Evolutionary conservation across 768 basidiomycete species (phyloP).

Genomic region (Lentinula boryana): DNA sequence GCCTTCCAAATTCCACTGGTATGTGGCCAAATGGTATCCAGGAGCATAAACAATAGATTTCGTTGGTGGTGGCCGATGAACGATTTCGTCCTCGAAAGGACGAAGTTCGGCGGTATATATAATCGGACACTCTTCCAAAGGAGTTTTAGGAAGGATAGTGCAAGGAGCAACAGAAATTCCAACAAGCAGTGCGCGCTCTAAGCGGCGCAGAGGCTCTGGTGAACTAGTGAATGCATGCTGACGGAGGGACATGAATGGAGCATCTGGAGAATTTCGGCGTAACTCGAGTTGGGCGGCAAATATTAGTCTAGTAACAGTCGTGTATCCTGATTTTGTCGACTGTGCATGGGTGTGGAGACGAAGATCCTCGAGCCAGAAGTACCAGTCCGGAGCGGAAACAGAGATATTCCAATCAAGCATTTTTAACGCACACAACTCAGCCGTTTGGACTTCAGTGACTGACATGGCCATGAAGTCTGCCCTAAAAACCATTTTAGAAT

Average conservation of each 20-base stretch:
- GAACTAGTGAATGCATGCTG: neutral
- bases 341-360: neutral
- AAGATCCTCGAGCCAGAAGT: conserved; percentile 5
- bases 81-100: neutral
- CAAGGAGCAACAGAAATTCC: neutral
- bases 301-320: neutral
- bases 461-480: neutral
- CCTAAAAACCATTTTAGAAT: neutral
- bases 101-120: neutral
- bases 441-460: neutral
- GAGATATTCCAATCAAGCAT: conserved; percentile 5
- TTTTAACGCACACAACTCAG: neutral
- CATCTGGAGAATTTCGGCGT: neutral
- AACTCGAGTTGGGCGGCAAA: neutral
- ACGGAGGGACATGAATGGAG: neutral
- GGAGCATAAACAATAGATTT: neutral
- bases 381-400: conserved; percentile 1
- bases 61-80: too few relatives aligned
- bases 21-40: neutral
- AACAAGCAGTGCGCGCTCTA: neutral
- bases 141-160: neutral
- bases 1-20: neutral
- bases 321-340: neutral
- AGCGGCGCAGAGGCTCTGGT: neutral
- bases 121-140: neutral